Base-by-base conservation (phyloP, 108 stramenopile species). In the Aurantiochytrium sp. region DNA sequence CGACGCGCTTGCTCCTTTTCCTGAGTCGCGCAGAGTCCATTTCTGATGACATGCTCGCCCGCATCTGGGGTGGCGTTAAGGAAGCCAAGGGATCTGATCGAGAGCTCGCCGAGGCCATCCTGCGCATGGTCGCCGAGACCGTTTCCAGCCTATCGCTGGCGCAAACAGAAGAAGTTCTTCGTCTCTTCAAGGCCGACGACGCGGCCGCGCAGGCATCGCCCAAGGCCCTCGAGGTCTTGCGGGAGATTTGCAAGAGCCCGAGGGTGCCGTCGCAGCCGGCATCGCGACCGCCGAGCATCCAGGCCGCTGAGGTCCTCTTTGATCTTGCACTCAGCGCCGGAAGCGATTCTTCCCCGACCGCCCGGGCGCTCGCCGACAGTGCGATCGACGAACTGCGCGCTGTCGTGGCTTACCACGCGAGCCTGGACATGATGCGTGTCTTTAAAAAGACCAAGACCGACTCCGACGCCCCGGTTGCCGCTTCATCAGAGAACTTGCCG, bases 161-260 rank as follows among this genome's bases (percentile, higher is more conserved):
- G 1, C 21, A 81, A 42, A 24, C 30, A 6, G 73, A 48, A 48
- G n/a, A 81, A 24, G 39, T 81, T 6, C 27, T 81, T 6, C 27
- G 12, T 17, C 45, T 81, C 39, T 48, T 81, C 42, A 30, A 19
- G 8, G 27, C 59, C 8, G 59, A 65, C 27, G 24, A 27, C 59
- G 32, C 22, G 22, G 59, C 59, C 50, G 17, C 8, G 34, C 24
- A 15, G 19, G 32, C 34, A 10, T 65, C 59, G 27, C 59, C 59
- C 59, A 65, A 65, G 34, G 59, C 59, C 10, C 19, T 65, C 8
- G 59, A 65, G 24, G 34, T 65, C 27, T 30, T 48, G 39, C n/a
- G 73, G 17, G 73, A 81, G 39, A 42, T 81, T 48, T 81, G 73
- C 73, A 81, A 81, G 73, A 48, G 45, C 32, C 45, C 39, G 39